Evolutionary conservation across 805 yeast genomes (phyloP).

Genomic region (Cyberlindnera amylophila): DNA sequence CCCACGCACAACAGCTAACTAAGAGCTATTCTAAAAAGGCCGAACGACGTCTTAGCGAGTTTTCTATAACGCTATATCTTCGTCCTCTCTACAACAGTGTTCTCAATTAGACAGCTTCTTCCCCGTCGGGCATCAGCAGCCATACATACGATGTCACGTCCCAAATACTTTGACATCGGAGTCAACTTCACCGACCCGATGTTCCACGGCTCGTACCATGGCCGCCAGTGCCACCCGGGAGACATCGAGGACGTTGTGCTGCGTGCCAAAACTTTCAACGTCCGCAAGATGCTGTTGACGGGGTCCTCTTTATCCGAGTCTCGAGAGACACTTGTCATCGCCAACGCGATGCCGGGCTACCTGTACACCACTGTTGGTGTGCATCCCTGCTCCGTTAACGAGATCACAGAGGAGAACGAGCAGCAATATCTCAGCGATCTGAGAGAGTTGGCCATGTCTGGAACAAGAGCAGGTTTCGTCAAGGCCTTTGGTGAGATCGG

Average conservation of each 20-base stretch:
- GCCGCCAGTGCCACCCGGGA: conserved; percentile 57
- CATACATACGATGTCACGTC: conserved; percentile 7
- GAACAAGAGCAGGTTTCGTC: conserved; percentile 49
- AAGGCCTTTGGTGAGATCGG: conserved; percentile 95
- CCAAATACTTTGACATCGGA: conserved; percentile 41
- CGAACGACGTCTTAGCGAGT: no score
- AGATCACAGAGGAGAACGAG: conserved; percentile 33
- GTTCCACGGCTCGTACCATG: conserved; percentile 80
- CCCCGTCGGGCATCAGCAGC: background rate
- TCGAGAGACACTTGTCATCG: conserved; percentile 53
- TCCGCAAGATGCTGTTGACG: conserved; percentile 69
- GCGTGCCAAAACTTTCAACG: conserved; percentile 65
- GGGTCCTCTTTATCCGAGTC: conserved; percentile 78
- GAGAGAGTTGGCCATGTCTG: conserved; percentile 43
- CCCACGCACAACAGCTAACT: no score
- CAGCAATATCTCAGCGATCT: conserved; percentile 44
- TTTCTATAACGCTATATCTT: no score
- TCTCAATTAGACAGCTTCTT: conserved; percentile 7
- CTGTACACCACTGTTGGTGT: conserved; percentile 82
- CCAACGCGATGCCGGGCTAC: conserved; percentile 30
- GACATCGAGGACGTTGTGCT: conserved; percentile 64
- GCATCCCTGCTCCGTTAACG: conserved; percentile 86
- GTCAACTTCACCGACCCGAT: conserved; percentile 86
- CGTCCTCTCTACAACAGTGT: no score
- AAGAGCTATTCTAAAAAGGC: no score